Conservation (phyloP, 2,329 filamentous ascomycete species). For the Dactylellina drechsleri region DNA sequence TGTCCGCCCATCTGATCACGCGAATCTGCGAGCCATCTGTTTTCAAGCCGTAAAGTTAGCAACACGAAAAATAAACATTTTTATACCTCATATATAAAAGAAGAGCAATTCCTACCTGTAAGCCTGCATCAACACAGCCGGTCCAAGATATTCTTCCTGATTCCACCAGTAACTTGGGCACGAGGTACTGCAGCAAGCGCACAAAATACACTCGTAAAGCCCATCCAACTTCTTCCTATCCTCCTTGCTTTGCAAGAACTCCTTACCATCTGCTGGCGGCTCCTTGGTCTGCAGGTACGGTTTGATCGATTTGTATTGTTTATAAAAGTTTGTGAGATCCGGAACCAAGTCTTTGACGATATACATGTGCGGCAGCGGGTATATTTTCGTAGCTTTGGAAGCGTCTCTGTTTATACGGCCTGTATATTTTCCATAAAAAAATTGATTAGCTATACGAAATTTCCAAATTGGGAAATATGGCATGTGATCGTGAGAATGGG, state of each 20-base stretch:
- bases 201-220: conserved; percentile 98
- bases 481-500: conserved; percentile 12
- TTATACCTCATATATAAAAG: background rate
- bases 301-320: conserved; percentile 99
- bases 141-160: conserved; percentile 96
- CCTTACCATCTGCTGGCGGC: conserved; percentile 83
- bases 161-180: conserved; percentile 99
- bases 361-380: conserved; percentile 97
- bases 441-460: conserved; percentile 1
- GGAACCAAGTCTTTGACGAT: conserved; percentile 99
- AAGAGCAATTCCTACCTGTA: conserved; percentile 70
- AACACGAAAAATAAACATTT: background rate
- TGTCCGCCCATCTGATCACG: conserved; percentile 88
- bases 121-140: conserved; percentile 94
- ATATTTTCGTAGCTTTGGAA: conserved; percentile 86
- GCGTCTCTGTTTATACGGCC: conserved; percentile 92
- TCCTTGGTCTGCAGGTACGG: conserved; percentile 94
- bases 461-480: conserved; percentile 12
- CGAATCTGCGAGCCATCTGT: conserved; percentile 85
- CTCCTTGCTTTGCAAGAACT: conserved; percentile 88
- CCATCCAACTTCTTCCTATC: conserved; percentile 97
- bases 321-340: conserved; percentile 98
- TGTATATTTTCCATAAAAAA: conserved; percentile 61
- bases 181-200: conserved; percentile 98
- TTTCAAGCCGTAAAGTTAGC: background rate